Percentiles rank a stretch among this genome's conserved stretches.
Evolutionary conservation across 1,139 yeast genomes (phyloP).

Genomic region (Lodderomyces pseudojiufengensis): DNA sequence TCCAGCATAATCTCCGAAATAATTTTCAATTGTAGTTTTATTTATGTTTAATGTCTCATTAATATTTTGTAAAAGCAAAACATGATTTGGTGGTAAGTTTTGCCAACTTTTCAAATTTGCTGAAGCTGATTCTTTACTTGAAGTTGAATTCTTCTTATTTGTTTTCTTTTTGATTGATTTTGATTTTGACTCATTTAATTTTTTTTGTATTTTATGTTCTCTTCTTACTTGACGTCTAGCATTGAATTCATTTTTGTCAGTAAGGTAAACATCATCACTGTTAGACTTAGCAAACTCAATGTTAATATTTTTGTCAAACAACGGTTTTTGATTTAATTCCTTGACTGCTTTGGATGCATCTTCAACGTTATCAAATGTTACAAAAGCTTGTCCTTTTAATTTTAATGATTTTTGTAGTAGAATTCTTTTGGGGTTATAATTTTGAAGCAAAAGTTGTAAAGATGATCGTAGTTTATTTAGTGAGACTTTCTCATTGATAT

Average conservation of each 20-base stretch:
- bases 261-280: conserved; percentile 39
- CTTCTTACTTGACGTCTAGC: conserved; percentile 13
- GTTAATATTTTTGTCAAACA: conserved; percentile 56
- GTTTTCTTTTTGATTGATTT: conserved; percentile 18
- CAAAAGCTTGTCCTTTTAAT: conserved; percentile 84
- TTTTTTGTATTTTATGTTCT: conserved; percentile 11
- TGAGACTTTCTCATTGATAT: conserved; percentile 68
- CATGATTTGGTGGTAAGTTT: conserved; percentile 62
- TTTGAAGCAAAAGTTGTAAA: conserved; percentile 38
- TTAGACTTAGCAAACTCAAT: conserved; percentile 40
- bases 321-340: conserved; percentile 33
- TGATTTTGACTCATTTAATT: conserved; percentile 5
- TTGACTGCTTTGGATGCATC: conserved; percentile 50
- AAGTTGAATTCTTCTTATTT: conserved; percentile 16
- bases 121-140: conserved; percentile 10
- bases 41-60: conserved; percentile 30
- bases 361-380: conserved; percentile 49
- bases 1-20: conserved; percentile 53
- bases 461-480: conserved; percentile 45
- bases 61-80: conserved; percentile 64
- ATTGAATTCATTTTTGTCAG: conserved; percentile 12
- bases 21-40: conserved; percentile 27
- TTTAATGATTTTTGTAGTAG: conserved; percentile 59
- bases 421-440: conserved; percentile 50
- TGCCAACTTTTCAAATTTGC: conserved; percentile 24